Evolutionary conservation across 2,329 filamentous ascomycete genomes (phyloP).

Genomic region (Aspergillus chevalieri): DNA sequence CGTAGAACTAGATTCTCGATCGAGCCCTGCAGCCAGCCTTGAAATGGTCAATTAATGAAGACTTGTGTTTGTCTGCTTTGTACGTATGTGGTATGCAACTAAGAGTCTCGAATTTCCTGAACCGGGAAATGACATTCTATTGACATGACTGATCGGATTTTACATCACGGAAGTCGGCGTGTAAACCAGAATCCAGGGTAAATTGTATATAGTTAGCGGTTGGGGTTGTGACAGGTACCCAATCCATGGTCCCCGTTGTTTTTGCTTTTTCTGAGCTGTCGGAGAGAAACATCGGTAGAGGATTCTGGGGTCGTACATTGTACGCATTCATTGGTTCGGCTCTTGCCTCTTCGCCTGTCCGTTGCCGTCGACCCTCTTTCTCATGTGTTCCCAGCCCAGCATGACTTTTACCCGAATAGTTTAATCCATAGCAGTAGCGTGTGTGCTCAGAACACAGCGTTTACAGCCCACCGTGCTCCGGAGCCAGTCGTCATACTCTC

Average conservation of each 20-base stretch:
- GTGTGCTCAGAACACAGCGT: background rate
- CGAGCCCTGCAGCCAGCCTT: background rate
- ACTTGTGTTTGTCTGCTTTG: background rate
- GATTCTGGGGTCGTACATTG: background rate
- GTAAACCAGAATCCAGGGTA: background rate
- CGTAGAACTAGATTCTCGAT: background rate
- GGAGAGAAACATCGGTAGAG: background rate
- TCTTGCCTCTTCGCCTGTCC: background rate
- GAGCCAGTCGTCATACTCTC: background rate
- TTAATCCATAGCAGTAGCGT: background rate
- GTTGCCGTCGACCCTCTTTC: too few species aligned
- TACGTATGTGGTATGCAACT: background rate
- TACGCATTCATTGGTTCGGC: background rate
- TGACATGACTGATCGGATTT: background rate
- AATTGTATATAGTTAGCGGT: background rate
- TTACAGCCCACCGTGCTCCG: background rate
- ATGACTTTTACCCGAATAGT: background rate
- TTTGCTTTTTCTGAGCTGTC: background rate
- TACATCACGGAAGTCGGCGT: background rate
- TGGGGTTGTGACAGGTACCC: background rate
- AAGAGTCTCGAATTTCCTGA: background rate
- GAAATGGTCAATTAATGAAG: background rate
- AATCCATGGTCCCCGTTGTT: background rate
- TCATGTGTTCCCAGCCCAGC: background rate
- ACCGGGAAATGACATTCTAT: background rate